Evolutionary conservation across 768 basidiomycete species (phyloP).

Genomic region (Lactarius sanguifluus): DNA sequence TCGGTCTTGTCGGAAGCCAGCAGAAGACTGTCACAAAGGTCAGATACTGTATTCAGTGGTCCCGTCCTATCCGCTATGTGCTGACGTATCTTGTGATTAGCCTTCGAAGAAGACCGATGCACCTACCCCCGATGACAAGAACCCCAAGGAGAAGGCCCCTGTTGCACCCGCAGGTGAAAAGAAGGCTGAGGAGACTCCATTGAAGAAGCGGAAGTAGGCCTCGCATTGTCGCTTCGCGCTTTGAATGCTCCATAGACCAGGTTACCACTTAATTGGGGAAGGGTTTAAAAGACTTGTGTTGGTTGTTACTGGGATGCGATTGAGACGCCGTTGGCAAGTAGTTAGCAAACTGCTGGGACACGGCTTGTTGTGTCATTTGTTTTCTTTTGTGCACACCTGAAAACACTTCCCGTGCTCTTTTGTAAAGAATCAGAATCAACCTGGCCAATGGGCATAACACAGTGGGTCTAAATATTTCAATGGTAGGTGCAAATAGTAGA

Average conservation of each 20-base stretch:
- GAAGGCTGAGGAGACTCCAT: constrained; percentile 63
- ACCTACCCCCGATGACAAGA: constrained; percentile 61
- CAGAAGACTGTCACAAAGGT: constrained; percentile 76
- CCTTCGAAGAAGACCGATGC: constrained; percentile 79
- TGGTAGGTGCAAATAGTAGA: constrained; percentile 9
- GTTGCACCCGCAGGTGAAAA: constrained; percentile 71
- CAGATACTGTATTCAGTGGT: constrained; percentile 24
- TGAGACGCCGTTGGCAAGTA: constrained; percentile 9
- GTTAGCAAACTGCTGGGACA: constrained; percentile 15
- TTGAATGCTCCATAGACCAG: background rate
- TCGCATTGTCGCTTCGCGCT: background rate
- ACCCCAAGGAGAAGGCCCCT: constrained; percentile 58
- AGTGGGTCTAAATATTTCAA: background rate
- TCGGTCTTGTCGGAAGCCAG: constrained; percentile 73
- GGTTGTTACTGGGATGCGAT: constrained; percentile 14
- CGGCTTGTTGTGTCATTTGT: constrained; percentile 20
- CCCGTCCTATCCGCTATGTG: background rate
- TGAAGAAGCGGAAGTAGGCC: constrained; percentile 74
- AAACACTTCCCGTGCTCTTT: background rate
- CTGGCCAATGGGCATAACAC: background rate
- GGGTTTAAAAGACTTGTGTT: constrained; percentile 13
- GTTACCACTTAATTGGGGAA: background rate
- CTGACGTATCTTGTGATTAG: constrained; percentile 37
- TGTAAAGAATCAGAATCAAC: background rate
- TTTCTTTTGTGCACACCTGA: constrained; percentile 16